These are phyloP conservation scores for Exophiala dermatitidis DNA, from an alignment of 2,329 filamentous ascomycete genomes.

Conservation along the genomic window DNA sequence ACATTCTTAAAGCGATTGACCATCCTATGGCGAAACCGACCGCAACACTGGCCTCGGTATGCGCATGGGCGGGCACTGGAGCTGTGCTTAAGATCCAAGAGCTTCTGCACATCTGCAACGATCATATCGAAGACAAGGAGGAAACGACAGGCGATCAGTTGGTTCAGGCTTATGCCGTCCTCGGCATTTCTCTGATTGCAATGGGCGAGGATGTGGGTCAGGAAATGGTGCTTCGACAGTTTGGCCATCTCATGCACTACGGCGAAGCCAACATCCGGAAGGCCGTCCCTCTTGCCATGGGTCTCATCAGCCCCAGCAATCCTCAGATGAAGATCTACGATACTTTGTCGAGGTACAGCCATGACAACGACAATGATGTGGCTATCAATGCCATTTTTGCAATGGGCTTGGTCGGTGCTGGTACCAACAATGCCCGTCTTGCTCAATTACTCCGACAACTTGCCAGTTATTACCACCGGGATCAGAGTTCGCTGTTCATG, in stretches of 20 bases:
- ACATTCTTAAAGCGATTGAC: conserved; percentile 93
- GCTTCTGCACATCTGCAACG: conserved; percentile 94
- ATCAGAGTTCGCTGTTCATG: conserved; percentile 96
- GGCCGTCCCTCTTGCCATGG: conserved; percentile 93
- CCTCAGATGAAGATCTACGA: conserved; percentile 99
- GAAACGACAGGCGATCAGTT: conserved; percentile 94
- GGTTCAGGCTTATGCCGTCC: conserved; percentile 88
- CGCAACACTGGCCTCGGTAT: conserved; percentile 87
- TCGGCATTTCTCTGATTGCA: conserved; percentile 86
- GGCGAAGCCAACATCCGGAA: conserved; percentile 95
- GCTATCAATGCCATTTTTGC: conserved; percentile 98
- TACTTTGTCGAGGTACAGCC: conserved; percentile 90
- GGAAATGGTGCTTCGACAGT: conserved; percentile 96
- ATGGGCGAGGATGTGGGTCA: conserved; percentile 99
- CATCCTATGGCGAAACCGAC: conserved; percentile 97
- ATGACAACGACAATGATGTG: conserved; percentile 97
- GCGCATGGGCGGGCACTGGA: conserved; percentile 95
- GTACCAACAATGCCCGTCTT: conserved; percentile 94
- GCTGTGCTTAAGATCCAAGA: conserved; percentile 96
- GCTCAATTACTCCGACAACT: conserved; percentile 90
- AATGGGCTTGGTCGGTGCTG: conserved; percentile 93
- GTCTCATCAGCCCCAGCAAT: conserved; percentile 91
- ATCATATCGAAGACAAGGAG: conserved; percentile 88
- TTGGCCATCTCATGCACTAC: conserved; percentile 98
- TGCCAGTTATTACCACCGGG: conserved; percentile 95